Percentiles rank a stretch among this genome's conserved stretches.
Conservation (phyloP, 1,284 basidiomycete species). For the Ustilago xerochloae region DNA sequence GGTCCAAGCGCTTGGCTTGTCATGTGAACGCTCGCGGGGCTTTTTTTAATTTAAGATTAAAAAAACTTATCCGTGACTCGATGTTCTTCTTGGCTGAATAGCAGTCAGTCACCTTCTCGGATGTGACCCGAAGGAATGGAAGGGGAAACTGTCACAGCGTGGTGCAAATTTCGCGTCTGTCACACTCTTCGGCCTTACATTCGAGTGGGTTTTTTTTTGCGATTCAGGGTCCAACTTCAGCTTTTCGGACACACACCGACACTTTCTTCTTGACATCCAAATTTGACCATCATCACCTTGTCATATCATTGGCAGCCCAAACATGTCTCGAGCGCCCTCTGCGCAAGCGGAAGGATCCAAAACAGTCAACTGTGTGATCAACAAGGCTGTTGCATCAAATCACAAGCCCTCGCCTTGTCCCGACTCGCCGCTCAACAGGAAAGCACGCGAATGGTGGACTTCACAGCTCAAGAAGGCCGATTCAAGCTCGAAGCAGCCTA, state of each 20-base stretch:
- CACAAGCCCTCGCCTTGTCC: constrained; percentile 9
- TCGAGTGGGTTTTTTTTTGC: background rate
- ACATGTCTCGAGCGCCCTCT: background rate
- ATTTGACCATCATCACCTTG: background rate
- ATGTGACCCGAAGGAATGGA: background rate
- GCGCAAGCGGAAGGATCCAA: background rate
- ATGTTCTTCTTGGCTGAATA: background rate
- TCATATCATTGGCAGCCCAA: background rate
- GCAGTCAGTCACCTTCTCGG: background rate
- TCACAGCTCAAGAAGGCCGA: background rate
- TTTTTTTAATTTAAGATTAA: background rate
- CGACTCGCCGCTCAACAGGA: constrained; percentile 4
- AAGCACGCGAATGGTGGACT: constrained; percentile 11
- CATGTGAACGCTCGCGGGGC: constrained; percentile 18
- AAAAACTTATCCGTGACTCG: constrained; percentile 20
- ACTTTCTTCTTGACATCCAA: background rate
- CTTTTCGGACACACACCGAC: background rate
- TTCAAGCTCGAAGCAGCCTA: background rate
- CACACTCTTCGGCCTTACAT: background rate
- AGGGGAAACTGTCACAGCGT: too few species aligned
- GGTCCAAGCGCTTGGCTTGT: constrained; percentile 7
- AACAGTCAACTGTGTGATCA: constrained; percentile 5
- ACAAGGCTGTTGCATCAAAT: background rate
- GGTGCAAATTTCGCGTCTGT: background rate
- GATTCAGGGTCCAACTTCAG: constrained; percentile 1